A percentile compares a stretch with the other conserved stretches of the same genome.
Conservation (phyloP, 2,329 filamentous ascomycete species). For the Chrysosporium keratinophilum region DNA sequence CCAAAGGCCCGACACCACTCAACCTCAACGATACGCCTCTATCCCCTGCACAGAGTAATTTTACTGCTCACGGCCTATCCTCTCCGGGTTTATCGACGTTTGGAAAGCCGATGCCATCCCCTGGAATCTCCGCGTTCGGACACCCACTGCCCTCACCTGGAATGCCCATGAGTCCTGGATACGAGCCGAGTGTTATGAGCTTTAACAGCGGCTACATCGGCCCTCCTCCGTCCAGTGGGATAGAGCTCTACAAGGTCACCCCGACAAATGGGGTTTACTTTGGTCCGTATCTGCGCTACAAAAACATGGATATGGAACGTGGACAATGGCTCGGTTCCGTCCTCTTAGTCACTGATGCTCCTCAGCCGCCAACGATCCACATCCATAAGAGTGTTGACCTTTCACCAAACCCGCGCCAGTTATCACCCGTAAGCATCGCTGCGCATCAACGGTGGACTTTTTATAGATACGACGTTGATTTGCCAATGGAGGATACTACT, state of each 20-base stretch:
- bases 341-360: conserved; percentile 78
- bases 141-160: conserved; percentile 68
- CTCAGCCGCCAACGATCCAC: conserved; percentile 90
- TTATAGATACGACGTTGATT: conserved; percentile 83
- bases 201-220: conserved; percentile 77
- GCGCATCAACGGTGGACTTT: conserved; percentile 92
- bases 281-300: conserved; percentile 87
- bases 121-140: conserved; percentile 51
- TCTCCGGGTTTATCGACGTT: conserved; percentile 29
- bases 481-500: conserved; percentile 72
- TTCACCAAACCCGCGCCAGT: conserved; percentile 81
- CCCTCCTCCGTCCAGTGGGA: conserved; percentile 75
- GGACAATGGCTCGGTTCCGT: conserved; percentile 91
- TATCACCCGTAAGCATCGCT: conserved; percentile 70
- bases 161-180: conserved; percentile 70
- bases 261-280: conserved; percentile 98
- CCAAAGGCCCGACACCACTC: conserved; percentile 84
- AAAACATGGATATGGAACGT: conserved; percentile 91
- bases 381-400: conserved; percentile 83
- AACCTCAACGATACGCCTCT: conserved; percentile 71
- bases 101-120: conserved; percentile 58
- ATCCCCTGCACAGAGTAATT: conserved; percentile 69
- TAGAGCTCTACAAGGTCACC: conserved; percentile 86
- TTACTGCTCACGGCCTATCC: conserved; percentile 37
- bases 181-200: conserved; percentile 76